Conservation (phyloP, 768 basidiomycete species). For the Podaxis sp. region DNA sequence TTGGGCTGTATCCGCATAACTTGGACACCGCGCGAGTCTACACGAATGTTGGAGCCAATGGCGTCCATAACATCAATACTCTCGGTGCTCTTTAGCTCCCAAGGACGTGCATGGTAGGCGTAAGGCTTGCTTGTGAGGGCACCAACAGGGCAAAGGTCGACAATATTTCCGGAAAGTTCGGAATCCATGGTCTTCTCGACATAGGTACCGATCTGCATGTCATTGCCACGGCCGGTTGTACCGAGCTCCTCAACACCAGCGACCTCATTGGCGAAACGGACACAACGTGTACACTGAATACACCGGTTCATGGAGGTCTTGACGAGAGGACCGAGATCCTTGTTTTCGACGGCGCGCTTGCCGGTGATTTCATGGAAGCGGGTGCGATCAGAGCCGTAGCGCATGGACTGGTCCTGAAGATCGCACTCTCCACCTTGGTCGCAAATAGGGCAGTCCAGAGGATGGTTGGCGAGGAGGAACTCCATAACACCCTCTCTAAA, state of each 20-base stretch:
- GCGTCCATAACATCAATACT: slow-evolving; percentile 95
- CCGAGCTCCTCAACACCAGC: slow-evolving; percentile 98
- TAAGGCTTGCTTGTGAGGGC: slow-evolving; percentile 98
- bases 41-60: slow-evolving; percentile 92
- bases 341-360: slow-evolving; percentile 98
- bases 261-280: slow-evolving; percentile 98
- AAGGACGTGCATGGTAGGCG: slow-evolving; percentile 94
- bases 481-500: slow-evolving; percentile 97
- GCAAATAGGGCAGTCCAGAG: slow-evolving; percentile 97
- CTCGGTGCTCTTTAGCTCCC: slow-evolving; percentile 99
- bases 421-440: slow-evolving; percentile 99
- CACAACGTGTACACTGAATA: slow-evolving; percentile 99
- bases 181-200: slow-evolving; percentile 97
- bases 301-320: slow-evolving; percentile 99
- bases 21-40: slow-evolving; percentile 92
- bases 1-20: slow-evolving; percentile 98
- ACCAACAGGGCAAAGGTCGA: slow-evolving; percentile 98
- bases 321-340: slow-evolving; percentile 95
- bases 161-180: slow-evolving; percentile 94
- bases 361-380: slow-evolving; percentile 98
- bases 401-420: slow-evolving; percentile 98
- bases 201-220: slow-evolving; percentile 98
- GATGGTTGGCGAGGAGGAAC: slow-evolving; percentile 96
- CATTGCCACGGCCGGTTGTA: slow-evolving; percentile 95
- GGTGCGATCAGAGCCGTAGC: slow-evolving; percentile 95